These are phyloP conservation scores for Monosiga brevicollis DNA, from an alignment of 78 protist species.

Conservation along the genomic window DNA sequence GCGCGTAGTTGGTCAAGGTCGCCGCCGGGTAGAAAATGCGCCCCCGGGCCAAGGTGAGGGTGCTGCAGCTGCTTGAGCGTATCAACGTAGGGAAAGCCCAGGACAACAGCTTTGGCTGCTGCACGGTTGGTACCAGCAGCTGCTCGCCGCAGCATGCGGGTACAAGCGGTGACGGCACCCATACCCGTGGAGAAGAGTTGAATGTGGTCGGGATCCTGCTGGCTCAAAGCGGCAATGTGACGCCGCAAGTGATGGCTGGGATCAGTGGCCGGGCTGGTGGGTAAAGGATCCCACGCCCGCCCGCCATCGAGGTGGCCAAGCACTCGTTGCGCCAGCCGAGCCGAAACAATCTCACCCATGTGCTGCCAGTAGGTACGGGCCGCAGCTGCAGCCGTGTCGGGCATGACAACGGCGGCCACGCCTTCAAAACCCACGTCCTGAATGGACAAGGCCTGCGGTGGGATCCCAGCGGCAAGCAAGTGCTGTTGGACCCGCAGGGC, in stretches of 20 bases:
- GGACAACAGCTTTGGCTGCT: no score
- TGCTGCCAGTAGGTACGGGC: constrained; percentile 1
- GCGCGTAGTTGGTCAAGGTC: neutral
- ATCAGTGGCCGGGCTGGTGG: no score
- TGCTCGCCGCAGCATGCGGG: neutral
- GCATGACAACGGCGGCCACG: neutral
- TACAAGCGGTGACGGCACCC: neutral
- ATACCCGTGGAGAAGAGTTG: neutral
- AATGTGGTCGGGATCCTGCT: neutral
- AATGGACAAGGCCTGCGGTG: no score
- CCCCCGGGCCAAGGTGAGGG: neutral
- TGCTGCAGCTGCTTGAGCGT: constrained; percentile 11
- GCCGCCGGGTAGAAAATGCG: neutral
- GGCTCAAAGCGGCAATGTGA: neutral
- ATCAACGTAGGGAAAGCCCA: constrained; percentile 9
- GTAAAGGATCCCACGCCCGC: no score
- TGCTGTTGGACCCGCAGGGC: no score
- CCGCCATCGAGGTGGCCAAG: no score
- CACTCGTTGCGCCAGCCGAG: neutral
- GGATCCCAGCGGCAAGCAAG: no score
- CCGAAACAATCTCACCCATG: neutral
- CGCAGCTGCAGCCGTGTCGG: neutral
- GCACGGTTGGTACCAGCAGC: no score
- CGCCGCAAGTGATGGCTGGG: neutral
- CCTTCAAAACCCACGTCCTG: no score